Evolutionary conservation across 176 grass and related monocot species (phyloP).

Genomic region (Rhynchospora pubera): DNA sequence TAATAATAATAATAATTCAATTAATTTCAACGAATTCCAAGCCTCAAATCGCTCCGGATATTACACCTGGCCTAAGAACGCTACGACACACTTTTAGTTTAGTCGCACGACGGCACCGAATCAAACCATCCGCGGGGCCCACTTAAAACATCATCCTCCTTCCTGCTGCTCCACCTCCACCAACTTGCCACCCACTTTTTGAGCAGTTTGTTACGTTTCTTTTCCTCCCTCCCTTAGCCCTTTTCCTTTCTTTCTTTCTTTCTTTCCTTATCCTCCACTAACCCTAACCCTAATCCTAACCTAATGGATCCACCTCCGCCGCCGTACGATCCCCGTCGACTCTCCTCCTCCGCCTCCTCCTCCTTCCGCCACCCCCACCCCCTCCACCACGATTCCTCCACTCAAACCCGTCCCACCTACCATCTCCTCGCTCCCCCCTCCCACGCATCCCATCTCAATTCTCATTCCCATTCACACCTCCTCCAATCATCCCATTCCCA

Average conservation of each 20-base stretch:
- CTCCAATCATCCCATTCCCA: slow-evolving; percentile 25
- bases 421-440: slow-evolving; percentile 6
- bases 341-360: neutral
- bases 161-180: too few relatives aligned
- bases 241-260: neutral
- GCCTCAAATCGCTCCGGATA: too few relatives aligned
- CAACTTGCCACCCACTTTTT: neutral
- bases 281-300: neutral
- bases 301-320: slow-evolving; percentile 42
- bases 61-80: too few relatives aligned
- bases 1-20: too few relatives aligned
- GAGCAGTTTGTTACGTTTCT: neutral
- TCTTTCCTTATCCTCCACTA: neutral
- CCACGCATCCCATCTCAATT: slow-evolving; percentile 11
- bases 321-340: slow-evolving; percentile 36
- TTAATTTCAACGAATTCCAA: too few relatives aligned
- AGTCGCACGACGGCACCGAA: too few relatives aligned
- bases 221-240: neutral
- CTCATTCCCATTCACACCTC: slow-evolving; percentile 19
- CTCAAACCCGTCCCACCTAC: too few relatives aligned
- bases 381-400: slow-evolving; percentile 15
- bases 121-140: too few relatives aligned
- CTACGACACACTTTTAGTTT: too few relatives aligned
- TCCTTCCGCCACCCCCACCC: neutral
- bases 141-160: too few relatives aligned